A percentile compares a stretch with the other conserved stretches of the same genome.
Evolutionary conservation across 148 eudicot genomes (phyloP).

Genomic region (Chenopodium formosanum): DNA sequence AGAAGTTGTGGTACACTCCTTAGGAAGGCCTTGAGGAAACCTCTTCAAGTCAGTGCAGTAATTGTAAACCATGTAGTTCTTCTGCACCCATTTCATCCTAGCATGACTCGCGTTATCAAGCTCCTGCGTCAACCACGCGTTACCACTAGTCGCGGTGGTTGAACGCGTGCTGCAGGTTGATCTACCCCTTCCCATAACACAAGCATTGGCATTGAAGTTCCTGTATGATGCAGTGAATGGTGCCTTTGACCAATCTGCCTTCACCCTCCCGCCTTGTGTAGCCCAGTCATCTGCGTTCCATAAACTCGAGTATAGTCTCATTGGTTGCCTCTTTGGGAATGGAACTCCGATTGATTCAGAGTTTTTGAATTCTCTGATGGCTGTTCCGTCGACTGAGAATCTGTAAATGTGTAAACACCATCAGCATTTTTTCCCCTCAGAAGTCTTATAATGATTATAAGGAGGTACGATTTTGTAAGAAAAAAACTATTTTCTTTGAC

Average conservation of each 20-base stretch:
- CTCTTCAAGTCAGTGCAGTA: constrained; percentile 36
- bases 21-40: constrained; percentile 43
- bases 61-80: constrained; percentile 42
- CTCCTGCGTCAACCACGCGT: constrained; percentile 34
- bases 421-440: background rate
- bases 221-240: constrained; percentile 42
- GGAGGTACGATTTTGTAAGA: background rate
- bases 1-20: constrained; percentile 26
- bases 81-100: constrained; percentile 37
- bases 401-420: background rate
- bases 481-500: too few relatives aligned
- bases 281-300: constrained; percentile 39
- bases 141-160: background rate
- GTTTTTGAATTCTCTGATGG: constrained; percentile 39
- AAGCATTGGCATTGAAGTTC: constrained; percentile 33
- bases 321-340: constrained; percentile 32
- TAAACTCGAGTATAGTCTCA: constrained; percentile 34
- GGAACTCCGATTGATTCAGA: constrained; percentile 27
- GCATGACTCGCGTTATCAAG: constrained; percentile 22
- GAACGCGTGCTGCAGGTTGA: constrained; percentile 24
- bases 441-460: too few relatives aligned
- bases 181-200: constrained; percentile 24
- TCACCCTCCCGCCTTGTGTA: constrained; percentile 40
- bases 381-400: constrained; percentile 31
- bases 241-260: constrained; percentile 45